These are phyloP conservation scores for Ophiostoma ips DNA, from an alignment of 2,329 filamentous ascomycete genomes.

Conservation along the genomic window DNA sequence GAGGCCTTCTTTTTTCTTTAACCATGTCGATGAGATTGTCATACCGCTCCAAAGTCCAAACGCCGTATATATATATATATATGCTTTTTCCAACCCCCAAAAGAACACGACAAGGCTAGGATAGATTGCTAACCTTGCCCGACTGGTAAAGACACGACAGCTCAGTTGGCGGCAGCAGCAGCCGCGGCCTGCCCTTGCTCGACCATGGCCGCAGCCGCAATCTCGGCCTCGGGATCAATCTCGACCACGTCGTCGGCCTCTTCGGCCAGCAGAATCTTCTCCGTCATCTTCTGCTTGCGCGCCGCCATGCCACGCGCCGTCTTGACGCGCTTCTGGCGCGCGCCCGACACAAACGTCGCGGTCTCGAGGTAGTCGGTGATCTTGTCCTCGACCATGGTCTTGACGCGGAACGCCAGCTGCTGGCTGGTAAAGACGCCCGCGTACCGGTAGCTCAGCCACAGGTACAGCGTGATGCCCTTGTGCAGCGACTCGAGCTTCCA, in stretches of 20 bases:
- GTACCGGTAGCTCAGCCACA: slow-evolving; percentile 89
- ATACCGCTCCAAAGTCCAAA: too few relatives aligned
- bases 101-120: too few relatives aligned
- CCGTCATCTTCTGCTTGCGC: not conserved
- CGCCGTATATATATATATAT: too few relatives aligned
- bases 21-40: too few relatives aligned
- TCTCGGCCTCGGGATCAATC: too few relatives aligned
- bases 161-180: too few relatives aligned
- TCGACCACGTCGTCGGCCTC: not conserved
- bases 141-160: too few relatives aligned
- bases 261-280: not conserved
- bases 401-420: slow-evolving; percentile 63
- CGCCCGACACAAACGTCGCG: slow-evolving; percentile 34
- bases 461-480: slow-evolving; percentile 67
- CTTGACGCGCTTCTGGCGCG: slow-evolving; percentile 14
- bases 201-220: too few relatives aligned
- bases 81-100: too few relatives aligned
- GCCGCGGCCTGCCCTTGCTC: too few relatives aligned
- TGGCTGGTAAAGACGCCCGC: slow-evolving; percentile 65
- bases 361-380: slow-evolving; percentile 51
- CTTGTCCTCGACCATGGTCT: slow-evolving; percentile 59
- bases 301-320: slow-evolving; percentile 6
- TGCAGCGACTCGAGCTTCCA: slow-evolving; percentile 62
- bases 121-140: too few relatives aligned
- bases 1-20: too few relatives aligned